These are phyloP conservation scores for Omphalea diandra DNA, from an alignment of 441 rosid species.

Conservation along the genomic window DNA sequence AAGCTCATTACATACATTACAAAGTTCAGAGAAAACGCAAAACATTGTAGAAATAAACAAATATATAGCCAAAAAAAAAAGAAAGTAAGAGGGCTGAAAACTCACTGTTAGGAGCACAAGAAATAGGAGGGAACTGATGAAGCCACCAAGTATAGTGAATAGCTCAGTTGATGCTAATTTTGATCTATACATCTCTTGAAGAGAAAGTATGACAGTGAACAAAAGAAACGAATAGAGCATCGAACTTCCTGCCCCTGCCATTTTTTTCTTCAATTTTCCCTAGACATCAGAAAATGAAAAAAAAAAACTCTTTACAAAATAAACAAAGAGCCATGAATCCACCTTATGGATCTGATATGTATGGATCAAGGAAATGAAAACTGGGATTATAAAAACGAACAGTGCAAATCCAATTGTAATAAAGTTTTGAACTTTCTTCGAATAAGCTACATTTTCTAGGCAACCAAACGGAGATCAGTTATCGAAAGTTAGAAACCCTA, in stretches of 20 bases:
- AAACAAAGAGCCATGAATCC: not conserved
- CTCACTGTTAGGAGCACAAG: constrained; percentile 68
- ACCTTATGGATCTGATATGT: not conserved
- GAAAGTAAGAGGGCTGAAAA: not conserved
- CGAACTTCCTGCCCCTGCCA: constrained; percentile 78
- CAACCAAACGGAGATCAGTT: not conserved
- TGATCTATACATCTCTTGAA: constrained; percentile 65
- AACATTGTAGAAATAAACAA: constrained; percentile 1
- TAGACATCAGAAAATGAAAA: not conserved
- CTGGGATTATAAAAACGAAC: not conserved
- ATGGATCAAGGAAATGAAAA: not conserved
- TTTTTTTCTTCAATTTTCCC: constrained; percentile 24
- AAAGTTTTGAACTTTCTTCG: not conserved
- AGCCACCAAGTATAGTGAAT: constrained; percentile 81
- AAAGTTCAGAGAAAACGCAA: not conserved
- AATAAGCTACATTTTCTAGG: not conserved
- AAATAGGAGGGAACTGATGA: constrained; percentile 76
- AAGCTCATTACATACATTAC: not conserved
- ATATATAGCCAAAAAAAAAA: not conserved
- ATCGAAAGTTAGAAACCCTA: not conserved
- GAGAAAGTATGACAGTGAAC: constrained; percentile 64
- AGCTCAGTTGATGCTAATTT: constrained; percentile 74
- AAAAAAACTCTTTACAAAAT: not conserved
- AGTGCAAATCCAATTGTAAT: not conserved
- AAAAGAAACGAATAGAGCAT: constrained; percentile 65